Conservation (phyloP, 1,139 yeast species). For the Maudiozyma humilis region DNA sequence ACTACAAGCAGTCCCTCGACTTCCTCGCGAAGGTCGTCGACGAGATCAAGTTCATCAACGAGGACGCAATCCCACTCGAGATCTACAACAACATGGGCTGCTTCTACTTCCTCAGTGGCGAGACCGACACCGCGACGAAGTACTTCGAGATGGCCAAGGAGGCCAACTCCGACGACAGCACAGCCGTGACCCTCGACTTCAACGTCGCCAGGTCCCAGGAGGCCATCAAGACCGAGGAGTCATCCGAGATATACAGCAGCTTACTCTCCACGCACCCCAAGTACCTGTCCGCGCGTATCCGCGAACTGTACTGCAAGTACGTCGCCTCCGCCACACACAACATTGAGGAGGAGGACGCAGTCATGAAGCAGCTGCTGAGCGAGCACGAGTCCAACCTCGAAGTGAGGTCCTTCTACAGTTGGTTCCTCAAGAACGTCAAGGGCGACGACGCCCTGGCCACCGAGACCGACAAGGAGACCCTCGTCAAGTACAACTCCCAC, state of each 20-base stretch:
- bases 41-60: slow-evolving; percentile 36
- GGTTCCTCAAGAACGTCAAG: slow-evolving; percentile 61
- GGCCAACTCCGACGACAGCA: slow-evolving; percentile 14
- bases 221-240: slow-evolving; percentile 30
- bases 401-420: slow-evolving; percentile 83
- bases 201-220: slow-evolving; percentile 61
- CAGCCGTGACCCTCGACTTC: slow-evolving; percentile 43
- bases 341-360: slow-evolving; percentile 34
- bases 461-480: slow-evolving; percentile 74
- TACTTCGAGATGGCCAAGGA: slow-evolving; percentile 47
- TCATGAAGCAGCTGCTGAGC: slow-evolving; percentile 47
- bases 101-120: slow-evolving; percentile 61
- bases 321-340: slow-evolving; percentile 29
- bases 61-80: slow-evolving; percentile 50
- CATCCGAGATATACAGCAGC: slow-evolving; percentile 41
- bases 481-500: slow-evolving; percentile 74
- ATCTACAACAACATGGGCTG: slow-evolving; percentile 82
- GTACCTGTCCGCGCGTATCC: slow-evolving; percentile 68
- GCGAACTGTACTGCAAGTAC: slow-evolving; percentile 51
- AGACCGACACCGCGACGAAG: slow-evolving; percentile 43
- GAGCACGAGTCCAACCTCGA: slow-evolving; percentile 60
- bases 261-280: slow-evolving; percentile 56
- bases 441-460: slow-evolving; percentile 48
- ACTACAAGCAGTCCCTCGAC: slow-evolving; percentile 47
- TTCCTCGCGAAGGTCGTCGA: slow-evolving; percentile 54